Conservation (phyloP, 768 basidiomycete genomes). For the Rossbeevera mucosa region DNA sequence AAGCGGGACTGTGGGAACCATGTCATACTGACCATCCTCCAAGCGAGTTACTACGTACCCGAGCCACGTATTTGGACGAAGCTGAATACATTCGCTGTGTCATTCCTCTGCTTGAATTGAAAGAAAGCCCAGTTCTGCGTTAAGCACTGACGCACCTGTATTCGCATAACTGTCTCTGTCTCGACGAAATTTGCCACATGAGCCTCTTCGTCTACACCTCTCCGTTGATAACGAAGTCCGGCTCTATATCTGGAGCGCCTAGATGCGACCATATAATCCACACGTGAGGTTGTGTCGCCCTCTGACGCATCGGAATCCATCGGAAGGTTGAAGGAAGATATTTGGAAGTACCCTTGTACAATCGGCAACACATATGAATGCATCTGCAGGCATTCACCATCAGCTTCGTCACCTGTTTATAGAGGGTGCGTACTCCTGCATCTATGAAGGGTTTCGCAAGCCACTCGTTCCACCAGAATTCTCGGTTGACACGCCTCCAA, state of each 20-base stretch:
- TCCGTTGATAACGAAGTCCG: constrained; percentile 88
- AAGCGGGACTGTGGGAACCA: constrained; percentile 62
- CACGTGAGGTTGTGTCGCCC: constrained; percentile 36
- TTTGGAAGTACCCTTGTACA: constrained; percentile 90
- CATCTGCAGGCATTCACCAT: constrained; percentile 38
- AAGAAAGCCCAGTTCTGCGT: neutral
- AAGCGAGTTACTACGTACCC: constrained; percentile 40
- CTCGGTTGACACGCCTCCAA: constrained; percentile 85
- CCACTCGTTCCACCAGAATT: constrained; percentile 97
- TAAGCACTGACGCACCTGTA: constrained; percentile 51
- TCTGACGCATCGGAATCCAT: constrained; percentile 35
- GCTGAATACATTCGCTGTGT: constrained; percentile 71
- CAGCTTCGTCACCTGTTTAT: neutral
- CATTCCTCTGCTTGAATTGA: constrained; percentile 54
- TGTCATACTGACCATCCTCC: neutral
- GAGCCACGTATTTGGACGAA: constrained; percentile 92
- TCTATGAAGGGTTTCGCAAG: constrained; percentile 82
- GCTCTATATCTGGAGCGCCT: constrained; percentile 85
- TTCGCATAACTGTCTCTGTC: constrained; percentile 82
- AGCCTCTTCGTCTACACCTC: constrained; percentile 91
- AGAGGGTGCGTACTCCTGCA: constrained; percentile 58
- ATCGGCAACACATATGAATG: constrained; percentile 87
- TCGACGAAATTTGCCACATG: constrained; percentile 96
- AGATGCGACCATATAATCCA: constrained; percentile 82
- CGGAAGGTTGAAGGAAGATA: constrained; percentile 61